Evolutionary conservation across 768 basidiomycete species (phyloP).

Genomic region (Tricholoma saponaceum): DNA sequence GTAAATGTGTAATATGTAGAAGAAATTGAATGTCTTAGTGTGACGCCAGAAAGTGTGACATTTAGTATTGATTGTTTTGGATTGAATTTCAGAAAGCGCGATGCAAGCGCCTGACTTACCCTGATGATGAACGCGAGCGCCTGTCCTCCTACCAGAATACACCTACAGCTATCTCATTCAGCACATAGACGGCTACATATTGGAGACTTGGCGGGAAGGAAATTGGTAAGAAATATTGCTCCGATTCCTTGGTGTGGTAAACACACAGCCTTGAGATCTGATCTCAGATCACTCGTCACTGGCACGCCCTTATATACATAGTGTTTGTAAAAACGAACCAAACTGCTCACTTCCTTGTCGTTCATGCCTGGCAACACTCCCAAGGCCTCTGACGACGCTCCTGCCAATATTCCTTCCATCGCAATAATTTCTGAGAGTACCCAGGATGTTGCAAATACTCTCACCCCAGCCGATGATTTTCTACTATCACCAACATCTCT

Average conservation of each 20-base stretch:
- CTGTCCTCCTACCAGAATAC: too few relatives aligned
- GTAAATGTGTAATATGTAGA: too few relatives aligned
- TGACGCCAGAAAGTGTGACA: background rate
- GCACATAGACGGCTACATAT: background rate
- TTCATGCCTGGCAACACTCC: background rate
- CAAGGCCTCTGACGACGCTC: background rate
- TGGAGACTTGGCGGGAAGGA: background rate
- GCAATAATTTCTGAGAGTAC: conserved; percentile 7
- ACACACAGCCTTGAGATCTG: background rate
- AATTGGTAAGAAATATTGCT: too few relatives aligned
- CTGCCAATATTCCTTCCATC: conserved; percentile 6
- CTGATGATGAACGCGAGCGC: too few relatives aligned
- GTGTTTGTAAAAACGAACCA: background rate
- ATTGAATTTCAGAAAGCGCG: too few relatives aligned
- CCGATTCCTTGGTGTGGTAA: too few relatives aligned
- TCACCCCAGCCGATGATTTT: conserved; percentile 10
- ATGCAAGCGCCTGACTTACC: too few relatives aligned
- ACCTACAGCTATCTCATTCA: background rate
- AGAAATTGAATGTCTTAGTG: too few relatives aligned
- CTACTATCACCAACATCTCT: conserved; percentile 25
- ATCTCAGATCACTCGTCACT: background rate
- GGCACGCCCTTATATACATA: background rate
- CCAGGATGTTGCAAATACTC: background rate
- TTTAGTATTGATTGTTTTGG: background rate
- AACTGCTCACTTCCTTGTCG: background rate